Percentiles rank a stretch among this genome's conserved stretches.
phyloP scores from a whole-genome alignment of 768 basidiomycete species.

The Daedaleopsis sinensis region DNA sequence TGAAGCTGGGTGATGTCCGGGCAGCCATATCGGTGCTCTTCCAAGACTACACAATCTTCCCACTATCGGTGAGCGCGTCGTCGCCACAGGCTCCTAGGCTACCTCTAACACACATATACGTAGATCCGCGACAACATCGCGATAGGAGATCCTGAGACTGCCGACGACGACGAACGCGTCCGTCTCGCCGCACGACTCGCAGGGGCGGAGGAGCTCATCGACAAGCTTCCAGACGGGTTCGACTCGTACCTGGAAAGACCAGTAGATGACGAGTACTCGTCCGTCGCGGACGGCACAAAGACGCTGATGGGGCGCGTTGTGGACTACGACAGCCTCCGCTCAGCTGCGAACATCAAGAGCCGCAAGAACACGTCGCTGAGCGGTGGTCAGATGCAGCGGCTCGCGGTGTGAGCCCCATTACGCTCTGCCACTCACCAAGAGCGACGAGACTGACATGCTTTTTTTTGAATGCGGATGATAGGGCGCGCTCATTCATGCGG shows the following conservation, averaged over 20 bases:
- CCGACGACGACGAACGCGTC: constrained; percentile 55
- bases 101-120: background rate
- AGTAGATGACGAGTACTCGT: constrained; percentile 66
- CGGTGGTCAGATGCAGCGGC: constrained; percentile 27
- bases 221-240: constrained; percentile 64
- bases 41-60: constrained; percentile 83
- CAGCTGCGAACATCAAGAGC: constrained; percentile 44
- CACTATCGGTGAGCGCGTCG: constrained; percentile 62
- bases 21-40: constrained; percentile 73
- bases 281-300: constrained; percentile 61
- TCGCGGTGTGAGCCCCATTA: constrained; percentile 20
- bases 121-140: constrained; percentile 81
- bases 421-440: too few species aligned
- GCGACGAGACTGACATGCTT: background rate
- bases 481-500: constrained; percentile 32
- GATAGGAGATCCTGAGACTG: constrained; percentile 64
- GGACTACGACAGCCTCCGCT: constrained; percentile 48
- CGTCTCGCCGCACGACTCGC: constrained; percentile 69
- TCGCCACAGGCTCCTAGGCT: background rate
- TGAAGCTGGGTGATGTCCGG: constrained; percentile 63
- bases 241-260: constrained; percentile 78
- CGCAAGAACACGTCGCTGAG: constrained; percentile 64
- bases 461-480: background rate
- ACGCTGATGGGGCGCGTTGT: constrained; percentile 58
- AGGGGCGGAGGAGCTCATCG: constrained; percentile 68